These are phyloP conservation scores for Epichloe gansuensis DNA, from an alignment of 2,329 filamentous ascomycete genomes.

Conservation along the genomic window DNA sequence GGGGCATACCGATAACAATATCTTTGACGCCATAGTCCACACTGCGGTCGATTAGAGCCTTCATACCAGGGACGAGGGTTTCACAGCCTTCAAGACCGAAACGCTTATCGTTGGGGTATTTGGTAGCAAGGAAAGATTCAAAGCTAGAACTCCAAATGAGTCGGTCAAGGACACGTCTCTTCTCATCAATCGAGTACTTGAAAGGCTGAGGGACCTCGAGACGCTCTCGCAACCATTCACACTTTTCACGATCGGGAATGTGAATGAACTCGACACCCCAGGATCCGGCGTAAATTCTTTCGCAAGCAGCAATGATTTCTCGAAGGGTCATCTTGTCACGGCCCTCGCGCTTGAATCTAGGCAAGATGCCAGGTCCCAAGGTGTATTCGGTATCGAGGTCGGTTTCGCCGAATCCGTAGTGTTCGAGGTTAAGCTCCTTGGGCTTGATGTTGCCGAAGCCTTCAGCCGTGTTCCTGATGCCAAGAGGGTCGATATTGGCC, in stretches of 20 bases:
- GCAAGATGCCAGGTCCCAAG: conserved; percentile 87
- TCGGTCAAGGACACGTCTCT: conserved; percentile 91
- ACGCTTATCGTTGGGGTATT: conserved; percentile 99
- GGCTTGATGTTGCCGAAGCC: conserved; percentile 79
- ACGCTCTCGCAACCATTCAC: conserved; percentile 94
- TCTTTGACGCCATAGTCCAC: conserved; percentile 98
- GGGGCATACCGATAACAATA: conserved; percentile 98
- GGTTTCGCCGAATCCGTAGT: conserved; percentile 91
- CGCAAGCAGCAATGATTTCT: conserved; percentile 86
- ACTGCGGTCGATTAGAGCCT: conserved; percentile 93
- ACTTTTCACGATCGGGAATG: conserved; percentile 93
- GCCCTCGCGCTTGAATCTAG: conserved; percentile 77
- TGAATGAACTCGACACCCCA: conserved; percentile 98
- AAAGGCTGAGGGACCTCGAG: conserved; percentile 89
- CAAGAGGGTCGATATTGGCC: conserved; percentile 90
- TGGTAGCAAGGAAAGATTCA: conserved; percentile 86
- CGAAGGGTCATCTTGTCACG: conserved; percentile 93
- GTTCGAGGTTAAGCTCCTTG: conserved; percentile 82
- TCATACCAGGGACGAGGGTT: conserved; percentile 96
- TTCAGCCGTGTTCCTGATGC: conserved; percentile 64
- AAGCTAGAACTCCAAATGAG: conserved; percentile 98
- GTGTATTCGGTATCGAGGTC: conserved; percentile 87
- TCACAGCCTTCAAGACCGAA: conserved; percentile 97
- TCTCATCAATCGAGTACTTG: conserved; percentile 97
- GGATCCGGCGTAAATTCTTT: conserved; percentile 93